A percentile compares a stretch with the other conserved stretches of the same genome.
phyloP scores from a whole-genome alignment of 441 rosid species.

The Populus hybrid region DNA sequence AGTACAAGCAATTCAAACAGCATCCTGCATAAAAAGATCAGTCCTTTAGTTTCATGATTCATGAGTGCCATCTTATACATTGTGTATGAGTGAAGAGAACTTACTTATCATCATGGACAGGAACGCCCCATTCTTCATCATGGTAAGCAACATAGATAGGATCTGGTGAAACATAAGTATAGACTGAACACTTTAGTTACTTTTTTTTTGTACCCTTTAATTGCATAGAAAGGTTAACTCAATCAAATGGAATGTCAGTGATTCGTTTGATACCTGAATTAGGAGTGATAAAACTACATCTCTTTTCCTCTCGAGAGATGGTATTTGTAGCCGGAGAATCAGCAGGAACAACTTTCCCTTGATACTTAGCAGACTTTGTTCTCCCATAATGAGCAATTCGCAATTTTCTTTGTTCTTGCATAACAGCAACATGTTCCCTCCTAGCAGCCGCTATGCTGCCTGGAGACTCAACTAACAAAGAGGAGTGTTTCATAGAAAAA shows the following conservation, averaged over 20 bases:
- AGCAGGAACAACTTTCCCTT: constrained; percentile 16
- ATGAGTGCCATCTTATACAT: background rate
- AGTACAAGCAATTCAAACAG: constrained; percentile 63
- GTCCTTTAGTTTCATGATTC: background rate
- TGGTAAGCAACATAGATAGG: constrained; percentile 64
- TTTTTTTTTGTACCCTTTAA: background rate
- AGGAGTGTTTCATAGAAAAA: constrained; percentile 14
- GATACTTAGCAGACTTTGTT: constrained; percentile 35
- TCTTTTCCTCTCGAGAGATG: constrained; percentile 32
- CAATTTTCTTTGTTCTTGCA: constrained; percentile 52
- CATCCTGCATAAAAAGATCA: constrained; percentile 30
- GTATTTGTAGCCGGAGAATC: constrained; percentile 12
- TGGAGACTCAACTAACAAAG: constrained; percentile 37
- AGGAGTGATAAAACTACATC: constrained; percentile 65
- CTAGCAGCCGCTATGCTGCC: constrained; percentile 74
- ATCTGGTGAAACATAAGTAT: constrained; percentile 34
- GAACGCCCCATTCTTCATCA: constrained; percentile 80
- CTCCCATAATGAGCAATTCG: constrained; percentile 69
- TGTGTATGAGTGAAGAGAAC: background rate
- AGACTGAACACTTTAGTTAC: background rate
- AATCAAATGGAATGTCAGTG: background rate
- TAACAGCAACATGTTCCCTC: constrained; percentile 54
- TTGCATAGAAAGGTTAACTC: background rate
- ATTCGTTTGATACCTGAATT: constrained; percentile 43
- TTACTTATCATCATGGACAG: constrained; percentile 62